Conservation (phyloP, 768 basidiomycete species). For the Dendrothele bispora region DNA sequence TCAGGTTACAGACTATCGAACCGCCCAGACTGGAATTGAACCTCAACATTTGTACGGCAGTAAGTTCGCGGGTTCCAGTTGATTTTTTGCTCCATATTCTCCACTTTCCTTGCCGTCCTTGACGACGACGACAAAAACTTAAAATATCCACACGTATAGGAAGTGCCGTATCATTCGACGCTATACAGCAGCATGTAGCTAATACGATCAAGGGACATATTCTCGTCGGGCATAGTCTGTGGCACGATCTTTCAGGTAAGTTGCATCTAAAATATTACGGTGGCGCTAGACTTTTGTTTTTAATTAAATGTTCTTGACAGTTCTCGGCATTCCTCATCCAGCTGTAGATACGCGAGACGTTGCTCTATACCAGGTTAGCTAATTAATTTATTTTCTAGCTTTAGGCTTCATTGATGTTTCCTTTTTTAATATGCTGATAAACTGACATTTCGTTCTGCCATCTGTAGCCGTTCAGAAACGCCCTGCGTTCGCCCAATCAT, state of each 20-base stretch:
- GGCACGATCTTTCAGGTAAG: slow-evolving; percentile 79
- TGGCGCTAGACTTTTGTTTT: slow-evolving; percentile 6
- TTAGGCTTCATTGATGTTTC: too few species aligned
- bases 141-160: too few species aligned
- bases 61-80: slow-evolving; percentile 18
- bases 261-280: slow-evolving; percentile 2
- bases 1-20: slow-evolving; percentile 73
- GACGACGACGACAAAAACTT: too few species aligned
- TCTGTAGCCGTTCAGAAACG: slow-evolving; percentile 68
- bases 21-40: slow-evolving; percentile 57
- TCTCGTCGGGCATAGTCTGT: slow-evolving; percentile 74
- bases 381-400: too few species aligned
- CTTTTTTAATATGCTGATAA: neutral
- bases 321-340: slow-evolving; percentile 78
- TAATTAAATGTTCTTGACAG: slow-evolving; percentile 32
- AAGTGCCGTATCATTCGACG: slow-evolving; percentile 53
- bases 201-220: slow-evolving; percentile 68
- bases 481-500: slow-evolving; percentile 65
- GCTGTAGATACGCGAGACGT: slow-evolving; percentile 80
- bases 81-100: slow-evolving; percentile 2
- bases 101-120: too few species aligned
- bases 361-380: slow-evolving; percentile 71
- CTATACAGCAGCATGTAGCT: slow-evolving; percentile 68
- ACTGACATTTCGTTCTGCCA: slow-evolving; percentile 4
- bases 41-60: slow-evolving; percentile 39